Base-by-base conservation (phyloP, 2,329 filamentous ascomycete genomes). In the Calonectria montana region DNA sequence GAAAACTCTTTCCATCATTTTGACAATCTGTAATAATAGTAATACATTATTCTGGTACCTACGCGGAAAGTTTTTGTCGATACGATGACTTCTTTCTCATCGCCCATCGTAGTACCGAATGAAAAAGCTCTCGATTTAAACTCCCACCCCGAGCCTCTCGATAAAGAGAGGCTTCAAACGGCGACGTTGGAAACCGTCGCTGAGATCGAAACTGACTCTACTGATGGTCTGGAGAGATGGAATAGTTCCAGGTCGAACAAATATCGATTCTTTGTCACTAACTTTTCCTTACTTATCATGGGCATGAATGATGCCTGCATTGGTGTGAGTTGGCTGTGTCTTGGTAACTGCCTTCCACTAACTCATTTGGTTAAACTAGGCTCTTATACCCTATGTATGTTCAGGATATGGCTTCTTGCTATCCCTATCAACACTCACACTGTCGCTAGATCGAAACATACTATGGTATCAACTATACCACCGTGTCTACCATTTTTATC, bases 301-400 rank as follows among this genome's bases (percentile, higher is more conserved):
- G 93, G 93, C 8, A 88, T 92, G 83, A 93, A 93, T 76, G 93
- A 94, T 82, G 92, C 89, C 12, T 89, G 89, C 27, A 87, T 91
- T 53, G 92, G 92, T 48, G 90, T 91, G 84, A 80, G 87, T 85
- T 23, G 27, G 18, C 16, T 18, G 9, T 47, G 21, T 15, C 18
- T 31, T 35, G 13, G 18, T 23, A 10, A 55, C 50, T 23, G 63
- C 18, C 18, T n/a, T 62, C 39, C 23, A 70, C 71, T 77, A 16
- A 80, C 62, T 15, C 1, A n/a, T 27, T 10, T 15, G 62, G 61
- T 12, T 48, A 55, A 55, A 80, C 65, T 63, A 88, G 85, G 85
- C 87, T 50, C 80, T 90, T 21, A 81, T 90, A 27, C 86, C 86
- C 68, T 85, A 87, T 78, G 82, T 85, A 82, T 71, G 85, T 80